A percentile compares a stretch with the other conserved stretches of the same genome.
These are phyloP conservation scores for Spergularia bocconei DNA, from an alignment of 148 eudicot species.

Conservation along the genomic window DNA sequence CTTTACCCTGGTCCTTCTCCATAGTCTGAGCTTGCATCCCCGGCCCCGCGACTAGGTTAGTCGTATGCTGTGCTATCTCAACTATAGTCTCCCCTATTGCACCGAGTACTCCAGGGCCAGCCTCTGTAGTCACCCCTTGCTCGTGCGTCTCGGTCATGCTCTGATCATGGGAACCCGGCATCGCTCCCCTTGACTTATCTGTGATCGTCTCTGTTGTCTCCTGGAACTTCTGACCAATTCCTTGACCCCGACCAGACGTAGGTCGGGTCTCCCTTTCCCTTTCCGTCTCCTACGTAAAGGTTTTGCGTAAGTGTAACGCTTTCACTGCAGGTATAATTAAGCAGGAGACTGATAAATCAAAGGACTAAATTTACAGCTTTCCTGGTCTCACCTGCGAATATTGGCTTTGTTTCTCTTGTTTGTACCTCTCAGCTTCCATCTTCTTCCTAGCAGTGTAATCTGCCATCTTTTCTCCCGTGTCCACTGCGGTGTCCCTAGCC, in stretches of 20 bases:
- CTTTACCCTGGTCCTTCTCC: not conserved
- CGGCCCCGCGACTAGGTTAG: slow-evolving; percentile 23
- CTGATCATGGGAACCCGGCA: not conserved
- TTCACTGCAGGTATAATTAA: too few species aligned
- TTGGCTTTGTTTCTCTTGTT: slow-evolving; percentile 35
- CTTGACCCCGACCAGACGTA: slow-evolving; percentile 6
- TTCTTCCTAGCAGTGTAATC: slow-evolving; percentile 61
- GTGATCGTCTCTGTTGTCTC: slow-evolving; percentile 9
- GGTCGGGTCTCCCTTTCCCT: not conserved
- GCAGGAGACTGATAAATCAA: too few species aligned
- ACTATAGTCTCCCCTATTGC: slow-evolving; percentile 39
- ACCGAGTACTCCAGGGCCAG: slow-evolving; percentile 27
- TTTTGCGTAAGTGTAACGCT: too few species aligned
- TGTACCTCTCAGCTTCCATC: slow-evolving; percentile 50
- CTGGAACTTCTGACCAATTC: slow-evolving; percentile 9
- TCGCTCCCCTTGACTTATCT: slow-evolving; percentile 8
- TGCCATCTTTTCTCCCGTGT: slow-evolving; percentile 44
- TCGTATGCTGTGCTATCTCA: slow-evolving; percentile 38
- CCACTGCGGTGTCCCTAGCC: slow-evolving; percentile 50
- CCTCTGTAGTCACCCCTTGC: slow-evolving; percentile 16
- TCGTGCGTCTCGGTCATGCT: not conserved
- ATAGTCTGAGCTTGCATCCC: slow-evolving; percentile 5
- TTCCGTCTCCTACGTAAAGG: not conserved
- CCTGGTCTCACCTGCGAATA: slow-evolving; percentile 24
- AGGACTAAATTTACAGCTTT: too few species aligned